Base-by-base conservation (phyloP, 805 yeast genomes). In the Hanseniaspora valbyensis region DNA sequence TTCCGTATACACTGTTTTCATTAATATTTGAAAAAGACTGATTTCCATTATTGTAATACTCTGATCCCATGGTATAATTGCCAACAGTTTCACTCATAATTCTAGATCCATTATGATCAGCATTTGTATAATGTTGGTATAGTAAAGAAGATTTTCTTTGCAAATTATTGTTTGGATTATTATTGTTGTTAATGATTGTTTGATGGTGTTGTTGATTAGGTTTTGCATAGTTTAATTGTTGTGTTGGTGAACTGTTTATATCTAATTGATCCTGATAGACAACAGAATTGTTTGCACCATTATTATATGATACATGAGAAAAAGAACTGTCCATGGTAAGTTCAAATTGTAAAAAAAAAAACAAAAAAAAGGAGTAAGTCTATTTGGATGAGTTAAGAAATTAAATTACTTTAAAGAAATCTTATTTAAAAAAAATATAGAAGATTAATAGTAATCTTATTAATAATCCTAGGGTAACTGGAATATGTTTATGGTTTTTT, bases 111-210 rank as follows among this genome's bases (percentile, higher is more conserved):
- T 22, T 24, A 9, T 46, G 28, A 13, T 39, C 28, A 10, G 14
- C 32, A 12, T 39, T 32, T 16, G 50, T 25, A 19, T 46, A 46
- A 25, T 46, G 50, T 30, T 46, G 50, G 16, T 46, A 46, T 12
- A 46, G 13, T 25, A 46, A 24, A n/a, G 50, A 46, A n/a, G 50
- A 42, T 28, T 46, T 46, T 25, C 50, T 39, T 32, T 46, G 50
- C 2, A 26, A 4, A 18, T 18, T 40, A 32, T 22, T 28, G 1
- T 16, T n/a, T 9, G 10, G 25, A 19, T 13, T 43, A 8, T 13
- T 14, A 18, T 18, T 33, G 36, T 32, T 32, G 13, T 32, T 10
- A 10, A 12, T 8, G 36, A 6, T n/a, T 34, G 24, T 19, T 18
- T 7, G 22, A 7, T 18, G 22, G 24, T 18, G 24, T 34, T 34